phyloP scores from a whole-genome alignment of 768 basidiomycete genomes.

The Russula sp. region DNA sequence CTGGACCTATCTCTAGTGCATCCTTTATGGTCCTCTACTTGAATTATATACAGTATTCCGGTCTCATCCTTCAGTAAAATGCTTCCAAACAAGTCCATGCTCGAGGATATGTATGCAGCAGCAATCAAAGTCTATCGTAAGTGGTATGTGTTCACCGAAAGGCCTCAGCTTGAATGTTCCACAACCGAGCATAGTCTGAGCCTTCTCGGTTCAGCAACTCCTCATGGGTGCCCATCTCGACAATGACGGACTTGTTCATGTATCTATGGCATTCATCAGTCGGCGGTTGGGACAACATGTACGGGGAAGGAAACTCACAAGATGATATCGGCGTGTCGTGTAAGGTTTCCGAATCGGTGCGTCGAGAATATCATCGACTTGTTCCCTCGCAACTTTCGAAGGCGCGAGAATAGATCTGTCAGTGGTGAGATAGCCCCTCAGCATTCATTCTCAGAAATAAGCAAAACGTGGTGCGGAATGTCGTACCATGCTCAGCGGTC shows the following conservation, averaged over 20 bases:
- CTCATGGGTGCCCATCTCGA: conserved; percentile 64
- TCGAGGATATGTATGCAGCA: too few species aligned
- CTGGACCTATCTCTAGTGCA: too few species aligned
- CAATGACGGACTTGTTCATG: conserved; percentile 53
- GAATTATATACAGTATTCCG: too few species aligned
- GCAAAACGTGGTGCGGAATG: not conserved
- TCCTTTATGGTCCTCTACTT: too few species aligned
- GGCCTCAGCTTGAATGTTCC: conserved; percentile 66
- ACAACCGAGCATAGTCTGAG: conserved; percentile 60
- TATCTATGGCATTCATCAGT: conserved; percentile 38
- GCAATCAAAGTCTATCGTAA: too few species aligned
- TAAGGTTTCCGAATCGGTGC: conserved; percentile 62
- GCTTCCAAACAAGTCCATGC: too few species aligned
- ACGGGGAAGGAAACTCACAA: conserved; percentile 4
- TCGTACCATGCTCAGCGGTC: conserved; percentile 59
- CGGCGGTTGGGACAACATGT: not conserved
- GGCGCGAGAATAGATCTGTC: conserved; percentile 60
- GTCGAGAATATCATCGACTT: conserved; percentile 84
- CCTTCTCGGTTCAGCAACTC: conserved; percentile 47
- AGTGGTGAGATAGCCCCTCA: too few species aligned
- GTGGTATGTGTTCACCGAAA: conserved; percentile 31
- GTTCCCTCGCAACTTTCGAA: conserved; percentile 58
- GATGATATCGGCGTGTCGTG: conserved; percentile 40
- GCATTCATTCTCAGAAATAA: not conserved
- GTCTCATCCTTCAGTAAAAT: too few species aligned